Evolutionary conservation across 352 stramenopile species (phyloP).

Genomic region (Blastocystis sp.): DNA sequence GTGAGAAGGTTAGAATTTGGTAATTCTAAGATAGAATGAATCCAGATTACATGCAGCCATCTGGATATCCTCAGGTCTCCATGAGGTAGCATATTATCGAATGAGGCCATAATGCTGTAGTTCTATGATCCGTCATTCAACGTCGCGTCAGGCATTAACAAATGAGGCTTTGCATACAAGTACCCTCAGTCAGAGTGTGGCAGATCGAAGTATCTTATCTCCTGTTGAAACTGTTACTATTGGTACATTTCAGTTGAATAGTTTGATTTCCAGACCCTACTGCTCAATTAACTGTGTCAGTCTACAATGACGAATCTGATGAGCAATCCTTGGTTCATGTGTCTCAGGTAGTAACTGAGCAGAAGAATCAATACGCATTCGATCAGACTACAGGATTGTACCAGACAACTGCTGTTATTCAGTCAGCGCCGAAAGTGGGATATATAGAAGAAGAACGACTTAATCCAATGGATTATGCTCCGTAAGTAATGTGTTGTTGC

Average conservation of each 20-base stretch:
- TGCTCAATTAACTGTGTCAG: not conserved
- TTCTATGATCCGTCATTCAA: not conserved
- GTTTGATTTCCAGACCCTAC: not conserved
- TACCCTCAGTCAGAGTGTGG: not conserved
- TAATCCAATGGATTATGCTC: not conserved
- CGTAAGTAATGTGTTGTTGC: not conserved
- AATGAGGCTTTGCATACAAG: not conserved
- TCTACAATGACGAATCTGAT: not conserved
- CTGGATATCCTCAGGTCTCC: not conserved
- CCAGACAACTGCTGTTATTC: not conserved
- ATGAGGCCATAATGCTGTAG: not conserved
- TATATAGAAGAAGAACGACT: not conserved
- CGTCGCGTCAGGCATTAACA: not conserved
- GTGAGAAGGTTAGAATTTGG: too few species aligned
- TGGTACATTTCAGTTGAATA: not conserved
- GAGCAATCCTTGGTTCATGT: not conserved
- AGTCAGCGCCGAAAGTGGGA: not conserved
- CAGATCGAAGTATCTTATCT: not conserved
- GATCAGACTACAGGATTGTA: not conserved
- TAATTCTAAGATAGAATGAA: not conserved
- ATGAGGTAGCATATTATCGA: not conserved
- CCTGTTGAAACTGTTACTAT: not conserved
- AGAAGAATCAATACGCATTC: not conserved
- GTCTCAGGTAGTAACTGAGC: not conserved
- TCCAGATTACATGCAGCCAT: not conserved